Percentiles rank a stretch among this genome's conserved stretches.
These are phyloP conservation scores for Boletus subparvulus DNA, from an alignment of 768 basidiomycete genomes.

Conservation along the genomic window DNA sequence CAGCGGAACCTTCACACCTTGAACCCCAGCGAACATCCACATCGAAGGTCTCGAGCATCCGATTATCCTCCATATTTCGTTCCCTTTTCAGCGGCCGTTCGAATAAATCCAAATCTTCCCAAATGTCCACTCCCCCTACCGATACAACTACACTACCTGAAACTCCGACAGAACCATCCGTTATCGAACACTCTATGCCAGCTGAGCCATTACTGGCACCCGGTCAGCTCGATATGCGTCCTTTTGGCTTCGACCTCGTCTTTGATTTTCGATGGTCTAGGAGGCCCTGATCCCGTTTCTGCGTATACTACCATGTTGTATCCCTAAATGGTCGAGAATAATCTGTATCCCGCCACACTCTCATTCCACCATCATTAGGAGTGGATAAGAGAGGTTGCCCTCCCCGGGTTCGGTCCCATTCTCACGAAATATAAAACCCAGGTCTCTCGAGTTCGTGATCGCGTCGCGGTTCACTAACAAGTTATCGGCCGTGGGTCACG, in stretches of 20 bases:
- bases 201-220: conserved; percentile 31
- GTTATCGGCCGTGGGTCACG: conserved; percentile 1
- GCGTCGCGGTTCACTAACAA: no score
- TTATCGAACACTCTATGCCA: conserved; percentile 13
- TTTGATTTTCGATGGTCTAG: conserved; percentile 72
- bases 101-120: neutral
- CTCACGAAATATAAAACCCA: neutral
- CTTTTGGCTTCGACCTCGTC: conserved; percentile 69
- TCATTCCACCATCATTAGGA: neutral
- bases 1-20: conserved; percentile 15
- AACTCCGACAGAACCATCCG: conserved; percentile 1
- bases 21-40: conserved; percentile 17
- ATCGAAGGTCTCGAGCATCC: neutral
- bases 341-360: conserved; percentile 11
- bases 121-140: neutral
- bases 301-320: conserved; percentile 21
- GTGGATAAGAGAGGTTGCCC: neutral
- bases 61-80: conserved; percentile 24
- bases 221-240: conserved; percentile 67
- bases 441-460: neutral
- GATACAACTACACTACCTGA: conserved; percentile 3
- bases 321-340: conserved; percentile 10
- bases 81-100: conserved; percentile 22
- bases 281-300: conserved; percentile 14
- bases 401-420: neutral